Evolutionary conservation across 139 green algal genomes (phyloP), one percentile per base, ranked within the genome.

Genomic region (Chlorella sp.): DNA sequence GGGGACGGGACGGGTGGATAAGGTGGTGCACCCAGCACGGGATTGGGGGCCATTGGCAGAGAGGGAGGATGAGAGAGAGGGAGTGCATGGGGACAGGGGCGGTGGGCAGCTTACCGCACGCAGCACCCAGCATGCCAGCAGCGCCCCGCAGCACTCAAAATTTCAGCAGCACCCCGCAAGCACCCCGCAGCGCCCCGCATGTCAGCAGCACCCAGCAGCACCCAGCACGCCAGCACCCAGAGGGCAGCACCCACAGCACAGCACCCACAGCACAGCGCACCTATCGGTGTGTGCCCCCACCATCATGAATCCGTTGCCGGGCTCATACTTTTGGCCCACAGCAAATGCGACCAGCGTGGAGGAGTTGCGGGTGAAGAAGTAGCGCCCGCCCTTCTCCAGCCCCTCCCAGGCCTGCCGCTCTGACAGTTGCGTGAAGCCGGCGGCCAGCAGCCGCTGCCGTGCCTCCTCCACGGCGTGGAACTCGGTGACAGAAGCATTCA

Each of bases 341-440:
- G 96, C 95, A 91, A 99, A 99, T 0, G 98, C 98, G 16, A 99
- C 97, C 39, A 99, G 93, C 26, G 97, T 97, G 85, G 95, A 97
- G 77, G 94, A 93, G 92, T 99, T 99, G 57, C 98, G 95, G 2
- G 97, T 99, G 92, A 99, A 99, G 89, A 97, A 99, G 91, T 99
- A 99, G 87, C 96, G 97, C 34, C 93, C 91, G 28, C 91, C 94
- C 30, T 86, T 86, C 84, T 92, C 64, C 34, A 98, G 83, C 26
- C 86, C 76, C 21, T 94, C 75, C 97, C 97, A 99, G 0, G 82
- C 83, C 18, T 96, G 90, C 42, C 93, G 92, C 90, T 99, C 97
- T 21, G 89, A 94, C 16, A 99, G 91, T 86, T 96, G 94, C 76
- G 93, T 79, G 88, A 95, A 99, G 34, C 96, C 96, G 19, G 95